phyloP scores from a whole-genome alignment of 73 alveolate species.

The Blepharisma stoltei region DNA sequence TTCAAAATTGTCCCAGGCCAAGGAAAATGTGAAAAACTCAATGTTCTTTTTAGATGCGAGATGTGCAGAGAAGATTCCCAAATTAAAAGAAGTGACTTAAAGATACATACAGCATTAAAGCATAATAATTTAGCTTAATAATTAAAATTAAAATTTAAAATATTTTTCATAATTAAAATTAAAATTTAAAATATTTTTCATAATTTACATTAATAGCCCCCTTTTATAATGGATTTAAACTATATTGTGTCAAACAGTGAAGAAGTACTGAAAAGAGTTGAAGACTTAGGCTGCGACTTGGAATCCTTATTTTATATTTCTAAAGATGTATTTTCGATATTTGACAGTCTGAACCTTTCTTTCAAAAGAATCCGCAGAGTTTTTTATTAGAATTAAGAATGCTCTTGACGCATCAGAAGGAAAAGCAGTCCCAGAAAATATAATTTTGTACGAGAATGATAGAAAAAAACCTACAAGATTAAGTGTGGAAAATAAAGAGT shows the following conservation, averaged over 20 bases:
- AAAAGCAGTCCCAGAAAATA: background rate
- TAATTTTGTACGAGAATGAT: background rate
- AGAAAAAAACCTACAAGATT: slow-evolving; percentile 12
- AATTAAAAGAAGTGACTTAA: no score
- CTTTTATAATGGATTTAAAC: slow-evolving; percentile 1
- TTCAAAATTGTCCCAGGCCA: slow-evolving; percentile 17
- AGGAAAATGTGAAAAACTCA: background rate
- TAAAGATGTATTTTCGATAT: slow-evolving; percentile 1
- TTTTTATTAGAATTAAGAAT: background rate
- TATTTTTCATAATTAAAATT: no score
- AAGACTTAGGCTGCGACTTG: slow-evolving; percentile 25
- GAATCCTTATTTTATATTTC: slow-evolving; percentile 6
- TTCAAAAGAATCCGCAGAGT: slow-evolving; percentile 7
- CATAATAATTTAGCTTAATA: no score
- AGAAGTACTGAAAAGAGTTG: background rate
- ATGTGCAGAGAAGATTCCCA: background rate
- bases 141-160: no score
- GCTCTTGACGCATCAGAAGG: slow-evolving; percentile 1
- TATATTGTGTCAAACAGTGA: background rate
- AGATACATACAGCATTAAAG: no score
- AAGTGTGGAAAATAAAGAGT: slow-evolving; percentile 3
- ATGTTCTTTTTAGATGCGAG: background rate
- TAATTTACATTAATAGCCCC: no score
- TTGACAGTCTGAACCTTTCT: background rate
- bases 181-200: no score